Evolutionary conservation across 768 basidiomycete genomes (phyloP).

Genomic region (Leccinum pellstonianum): DNA sequence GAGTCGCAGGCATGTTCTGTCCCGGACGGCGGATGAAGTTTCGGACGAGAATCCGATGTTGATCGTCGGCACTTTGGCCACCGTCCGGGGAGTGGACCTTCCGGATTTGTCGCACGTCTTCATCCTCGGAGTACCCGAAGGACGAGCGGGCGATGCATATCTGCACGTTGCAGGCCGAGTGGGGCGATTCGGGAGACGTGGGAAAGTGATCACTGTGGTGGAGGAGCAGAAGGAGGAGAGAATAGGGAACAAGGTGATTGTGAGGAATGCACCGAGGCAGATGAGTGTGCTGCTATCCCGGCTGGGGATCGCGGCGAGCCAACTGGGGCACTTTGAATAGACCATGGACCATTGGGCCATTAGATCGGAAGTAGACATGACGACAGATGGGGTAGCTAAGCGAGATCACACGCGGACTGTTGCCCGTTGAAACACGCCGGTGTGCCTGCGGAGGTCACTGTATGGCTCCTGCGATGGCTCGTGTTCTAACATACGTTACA

Average conservation of each 20-base stretch:
- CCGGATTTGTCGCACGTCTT: slow-evolving; percentile 74
- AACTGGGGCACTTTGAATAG: slow-evolving; percentile 53
- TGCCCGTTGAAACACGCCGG: slow-evolving; percentile 11
- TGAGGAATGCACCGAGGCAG: slow-evolving; percentile 36
- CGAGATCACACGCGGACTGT: background rate
- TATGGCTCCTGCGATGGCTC: slow-evolving; percentile 1
- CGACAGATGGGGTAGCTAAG: slow-evolving; percentile 3
- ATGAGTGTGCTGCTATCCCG: slow-evolving; percentile 46
- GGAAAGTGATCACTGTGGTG: slow-evolving; percentile 66
- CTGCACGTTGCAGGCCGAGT: slow-evolving; percentile 72
- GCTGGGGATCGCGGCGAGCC: slow-evolving; percentile 44
- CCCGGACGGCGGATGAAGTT: slow-evolving; percentile 27
- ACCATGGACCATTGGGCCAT: background rate
- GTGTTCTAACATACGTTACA: background rate
- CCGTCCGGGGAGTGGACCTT: slow-evolving; percentile 71
- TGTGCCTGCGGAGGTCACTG: slow-evolving; percentile 19
- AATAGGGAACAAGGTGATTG: slow-evolving; percentile 26
- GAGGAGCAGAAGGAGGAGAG: slow-evolving; percentile 36
- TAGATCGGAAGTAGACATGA: slow-evolving; percentile 4
- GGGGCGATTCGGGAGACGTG: slow-evolving; percentile 65
- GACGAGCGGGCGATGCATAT: slow-evolving; percentile 56
- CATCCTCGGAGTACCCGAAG: slow-evolving; percentile 59
- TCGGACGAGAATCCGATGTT: slow-evolving; percentile 54
- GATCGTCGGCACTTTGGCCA: slow-evolving; percentile 67
- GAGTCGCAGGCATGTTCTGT: slow-evolving; percentile 44